A percentile compares a stretch with the other conserved stretches of the same genome.
These are phyloP conservation scores for Erythrophleum fordii DNA, from an alignment of 306 rosid genomes.

Conservation along the genomic window DNA sequence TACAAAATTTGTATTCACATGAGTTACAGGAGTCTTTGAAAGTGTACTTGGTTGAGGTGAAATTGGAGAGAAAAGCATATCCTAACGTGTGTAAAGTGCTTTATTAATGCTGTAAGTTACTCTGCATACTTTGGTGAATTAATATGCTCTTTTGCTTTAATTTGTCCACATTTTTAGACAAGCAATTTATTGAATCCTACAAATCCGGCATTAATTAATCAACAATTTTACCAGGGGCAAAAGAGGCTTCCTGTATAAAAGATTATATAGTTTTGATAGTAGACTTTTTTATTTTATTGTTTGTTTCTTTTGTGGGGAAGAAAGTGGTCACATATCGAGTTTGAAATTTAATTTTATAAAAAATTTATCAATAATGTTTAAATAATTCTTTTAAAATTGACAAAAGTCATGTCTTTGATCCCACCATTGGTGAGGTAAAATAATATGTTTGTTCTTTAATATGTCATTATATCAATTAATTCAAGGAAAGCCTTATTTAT, in stretches of 20 bases:
- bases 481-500: background rate
- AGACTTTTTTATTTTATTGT: no score
- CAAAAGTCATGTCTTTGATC: no score
- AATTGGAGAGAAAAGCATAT: background rate
- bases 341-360: no score
- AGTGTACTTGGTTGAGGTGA: background rate
- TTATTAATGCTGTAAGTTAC: background rate
- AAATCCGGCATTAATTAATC: background rate
- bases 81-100: background rate
- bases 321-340: no score
- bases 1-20: slow-evolving; percentile 2
- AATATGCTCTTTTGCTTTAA: background rate
- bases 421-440: no score
- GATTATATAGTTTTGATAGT: no score
- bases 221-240: background rate
- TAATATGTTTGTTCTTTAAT: background rate
- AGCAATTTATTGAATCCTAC: background rate
- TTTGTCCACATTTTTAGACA: background rate
- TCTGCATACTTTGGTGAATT: background rate
- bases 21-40: background rate
- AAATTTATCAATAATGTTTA: no score
- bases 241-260: background rate
- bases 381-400: no score
- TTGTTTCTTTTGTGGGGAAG: no score
- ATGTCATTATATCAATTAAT: background rate